These are phyloP conservation scores for Cadophora sp. DNA, from an alignment of 2,329 filamentous ascomycete genomes.

Conservation along the genomic window DNA sequence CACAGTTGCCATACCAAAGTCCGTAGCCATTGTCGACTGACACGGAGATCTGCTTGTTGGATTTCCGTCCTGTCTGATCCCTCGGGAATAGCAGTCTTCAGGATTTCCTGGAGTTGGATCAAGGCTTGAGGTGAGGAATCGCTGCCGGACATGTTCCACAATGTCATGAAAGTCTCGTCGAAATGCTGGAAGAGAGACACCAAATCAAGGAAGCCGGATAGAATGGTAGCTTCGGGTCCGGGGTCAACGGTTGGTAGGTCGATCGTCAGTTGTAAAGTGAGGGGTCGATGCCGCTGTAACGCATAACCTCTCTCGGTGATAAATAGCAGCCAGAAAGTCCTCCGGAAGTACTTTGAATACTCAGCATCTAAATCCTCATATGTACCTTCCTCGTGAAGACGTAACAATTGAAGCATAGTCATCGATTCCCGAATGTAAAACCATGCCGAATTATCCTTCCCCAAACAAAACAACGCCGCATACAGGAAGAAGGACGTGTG, in stretches of 20 bases:
- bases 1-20: constrained; percentile 36
- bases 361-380: constrained; percentile 29
- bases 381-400: constrained; percentile 42
- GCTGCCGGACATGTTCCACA: constrained; percentile 39
- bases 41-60: constrained; percentile 42
- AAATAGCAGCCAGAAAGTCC: constrained; percentile 42
- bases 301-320: constrained; percentile 46
- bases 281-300: constrained; percentile 42
- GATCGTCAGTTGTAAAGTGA: constrained; percentile 40
- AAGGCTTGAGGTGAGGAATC: constrained; percentile 24
- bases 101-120: constrained; percentile 27
- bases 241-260: constrained; percentile 35
- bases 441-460: constrained; percentile 46
- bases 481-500: constrained; percentile 47
- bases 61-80: constrained; percentile 52
- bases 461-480: constrained; percentile 42
- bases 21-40: constrained; percentile 34
- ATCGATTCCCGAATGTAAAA: constrained; percentile 44
- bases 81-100: constrained; percentile 25
- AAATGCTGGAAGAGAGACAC: constrained; percentile 31
- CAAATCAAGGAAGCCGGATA: constrained; percentile 44
- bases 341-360: constrained; percentile 34
- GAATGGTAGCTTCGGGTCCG: constrained; percentile 39
- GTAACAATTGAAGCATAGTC: constrained; percentile 41
- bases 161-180: constrained; percentile 40